Conservation (phyloP, 495 filamentous ascomycete genomes). For the Letharia columbiana region DNA sequence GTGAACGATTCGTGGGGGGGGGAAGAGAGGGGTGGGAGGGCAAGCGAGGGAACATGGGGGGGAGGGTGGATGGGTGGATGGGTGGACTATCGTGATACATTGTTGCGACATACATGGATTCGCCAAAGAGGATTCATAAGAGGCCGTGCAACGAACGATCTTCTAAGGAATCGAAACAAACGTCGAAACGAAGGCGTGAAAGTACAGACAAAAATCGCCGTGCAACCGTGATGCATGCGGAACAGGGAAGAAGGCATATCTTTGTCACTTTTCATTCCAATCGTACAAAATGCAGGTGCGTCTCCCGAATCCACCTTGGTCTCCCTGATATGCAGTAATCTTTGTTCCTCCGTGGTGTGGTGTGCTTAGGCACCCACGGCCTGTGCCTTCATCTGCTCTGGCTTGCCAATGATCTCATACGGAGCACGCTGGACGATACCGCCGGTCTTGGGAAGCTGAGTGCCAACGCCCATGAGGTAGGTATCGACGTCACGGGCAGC, state of each 20-base stretch:
- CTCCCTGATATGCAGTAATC: neutral
- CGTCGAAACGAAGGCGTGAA: neutral
- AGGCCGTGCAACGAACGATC: too few relatives aligned
- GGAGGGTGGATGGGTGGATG: too few relatives aligned
- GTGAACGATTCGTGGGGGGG: too few relatives aligned
- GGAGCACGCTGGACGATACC: conserved; percentile 85
- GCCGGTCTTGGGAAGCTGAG: conserved; percentile 81
- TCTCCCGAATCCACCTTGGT: neutral
- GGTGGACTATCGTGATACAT: too few relatives aligned
- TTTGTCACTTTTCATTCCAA: neutral
- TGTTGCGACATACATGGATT: too few relatives aligned
- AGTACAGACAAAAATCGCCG: neutral
- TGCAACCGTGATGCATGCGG: neutral
- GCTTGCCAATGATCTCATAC: conserved; percentile 49
- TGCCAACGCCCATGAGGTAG: conserved; percentile 68
- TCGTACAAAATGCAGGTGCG: neutral
- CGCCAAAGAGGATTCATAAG: too few relatives aligned
- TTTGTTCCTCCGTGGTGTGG: neutral
- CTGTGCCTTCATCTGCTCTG: conserved; percentile 24
- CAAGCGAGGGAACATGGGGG: too few relatives aligned
- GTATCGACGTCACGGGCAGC: conserved; percentile 89
- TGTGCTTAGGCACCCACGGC: conserved; percentile 18
- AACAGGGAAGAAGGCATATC: neutral
- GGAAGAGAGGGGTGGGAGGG: too few relatives aligned
- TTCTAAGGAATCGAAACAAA: neutral